These are phyloP conservation scores for Mycena kentingensis DNA, from an alignment of 768 basidiomycete species.

Conservation along the genomic window DNA sequence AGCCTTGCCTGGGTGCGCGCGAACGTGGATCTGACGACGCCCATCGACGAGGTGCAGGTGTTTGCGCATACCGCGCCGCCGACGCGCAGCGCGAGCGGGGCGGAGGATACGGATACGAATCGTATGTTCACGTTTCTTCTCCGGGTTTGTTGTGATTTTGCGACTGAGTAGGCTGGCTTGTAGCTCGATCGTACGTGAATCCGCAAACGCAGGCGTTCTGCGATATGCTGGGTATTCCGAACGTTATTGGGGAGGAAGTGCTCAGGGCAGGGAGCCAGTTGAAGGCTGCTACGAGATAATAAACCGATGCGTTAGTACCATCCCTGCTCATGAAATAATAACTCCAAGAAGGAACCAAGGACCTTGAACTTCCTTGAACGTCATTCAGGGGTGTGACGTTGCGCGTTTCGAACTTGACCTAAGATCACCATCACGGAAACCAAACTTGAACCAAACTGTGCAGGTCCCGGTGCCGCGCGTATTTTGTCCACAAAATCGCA, in stretches of 20 bases:
- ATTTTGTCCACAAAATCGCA: no score
- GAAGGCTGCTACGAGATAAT: no score
- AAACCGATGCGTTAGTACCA: no score
- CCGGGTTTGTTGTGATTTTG: slow-evolving; percentile 31
- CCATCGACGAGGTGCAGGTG: slow-evolving; percentile 58
- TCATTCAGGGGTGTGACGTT: no score
- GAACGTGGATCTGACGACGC: slow-evolving; percentile 51
- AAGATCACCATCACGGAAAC: no score
- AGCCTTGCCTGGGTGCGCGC: slow-evolving; percentile 69
- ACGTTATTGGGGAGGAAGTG: slow-evolving; percentile 45
- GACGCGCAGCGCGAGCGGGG: slow-evolving; percentile 52
- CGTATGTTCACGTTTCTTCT: slow-evolving; percentile 41
- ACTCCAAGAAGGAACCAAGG: no score
- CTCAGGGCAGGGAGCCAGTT: no score
- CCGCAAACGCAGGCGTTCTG: slow-evolving; percentile 91
- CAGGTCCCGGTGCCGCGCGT: no score
- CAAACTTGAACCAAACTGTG: no score
- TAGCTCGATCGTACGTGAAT: slow-evolving; percentile 80
- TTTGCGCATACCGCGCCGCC: slow-evolving; percentile 56
- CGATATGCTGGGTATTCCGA: slow-evolving; percentile 72
- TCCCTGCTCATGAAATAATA: no score
- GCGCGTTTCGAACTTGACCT: no score
- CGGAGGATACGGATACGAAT: slow-evolving; percentile 33
- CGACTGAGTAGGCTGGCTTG: slow-evolving; percentile 26
- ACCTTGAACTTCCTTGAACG: no score